Conservation (phyloP, 2,329 filamentous ascomycete genomes). For the Hypoxylon sp. region DNA sequence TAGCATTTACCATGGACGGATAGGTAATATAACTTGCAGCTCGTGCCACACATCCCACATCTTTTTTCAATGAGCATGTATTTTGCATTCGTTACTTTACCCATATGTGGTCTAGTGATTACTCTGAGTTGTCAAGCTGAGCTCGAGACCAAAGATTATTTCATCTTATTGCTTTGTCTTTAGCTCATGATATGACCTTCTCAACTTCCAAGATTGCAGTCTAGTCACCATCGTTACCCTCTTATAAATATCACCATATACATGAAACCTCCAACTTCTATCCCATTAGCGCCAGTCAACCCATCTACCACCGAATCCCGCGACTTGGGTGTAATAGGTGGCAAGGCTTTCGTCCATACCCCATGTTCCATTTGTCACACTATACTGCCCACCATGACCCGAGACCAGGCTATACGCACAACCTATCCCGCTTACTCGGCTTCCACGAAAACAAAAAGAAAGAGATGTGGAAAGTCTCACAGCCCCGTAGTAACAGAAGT, state of each 20-base stretch:
- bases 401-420: constrained; percentile 11
- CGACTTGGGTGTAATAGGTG: neutral
- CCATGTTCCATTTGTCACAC: too few species aligned
- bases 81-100: constrained; percentile 41
- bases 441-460: constrained; percentile 4
- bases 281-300: neutral
- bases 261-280: too few species aligned
- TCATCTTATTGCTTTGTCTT: too few species aligned
- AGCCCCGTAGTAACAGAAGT: constrained; percentile 30
- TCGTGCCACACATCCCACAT: neutral
- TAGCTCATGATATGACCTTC: too few species aligned
- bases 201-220: neutral
- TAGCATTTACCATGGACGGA: too few species aligned
- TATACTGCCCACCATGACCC: constrained; percentile 21
- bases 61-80: neutral
- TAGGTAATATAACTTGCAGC: neutral
- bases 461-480: constrained; percentile 9
- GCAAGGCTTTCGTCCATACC: too few species aligned
- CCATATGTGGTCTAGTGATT: constrained; percentile 38
- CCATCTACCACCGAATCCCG: neutral
- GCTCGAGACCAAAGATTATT: constrained; percentile 27
- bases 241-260: too few species aligned
- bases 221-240: neutral
- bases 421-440: constrained; percentile 7
- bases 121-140: constrained; percentile 27